Conservation (phyloP, 208 protist species). For the Herpetomonas tarakana region DNA sequence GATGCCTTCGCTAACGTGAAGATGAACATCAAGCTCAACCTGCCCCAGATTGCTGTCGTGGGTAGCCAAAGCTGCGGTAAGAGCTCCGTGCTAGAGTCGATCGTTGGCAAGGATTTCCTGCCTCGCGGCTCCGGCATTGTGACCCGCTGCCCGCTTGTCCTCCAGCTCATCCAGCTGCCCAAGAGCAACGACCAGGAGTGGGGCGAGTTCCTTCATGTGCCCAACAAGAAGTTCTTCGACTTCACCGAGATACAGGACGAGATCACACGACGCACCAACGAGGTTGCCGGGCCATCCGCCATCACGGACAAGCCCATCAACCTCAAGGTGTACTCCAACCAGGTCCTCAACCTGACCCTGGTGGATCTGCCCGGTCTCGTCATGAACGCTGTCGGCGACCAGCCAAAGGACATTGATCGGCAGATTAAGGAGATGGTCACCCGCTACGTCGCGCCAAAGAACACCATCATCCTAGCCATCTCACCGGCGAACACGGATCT, state of each 20-base stretch:
- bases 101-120: conserved; percentile 99
- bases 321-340: conserved; percentile 94
- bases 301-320: conserved; percentile 97
- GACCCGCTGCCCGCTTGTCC: conserved; percentile 98
- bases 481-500: conserved; percentile 99
- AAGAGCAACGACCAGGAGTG: conserved; percentile 60
- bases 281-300: conserved; percentile 92
- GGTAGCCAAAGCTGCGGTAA: conserved; percentile 97
- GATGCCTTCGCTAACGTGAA: conserved; percentile 92
- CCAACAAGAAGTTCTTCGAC: conserved; percentile 92
- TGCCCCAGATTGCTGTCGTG: conserved; percentile 99
- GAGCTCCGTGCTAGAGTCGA: conserved; percentile 98
- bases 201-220: conserved; percentile 89
- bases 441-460: conserved; percentile 94
- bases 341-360: conserved; percentile 98
- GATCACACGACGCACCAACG: conserved; percentile 96
- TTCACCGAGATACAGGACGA: conserved; percentile 96
- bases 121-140: conserved; percentile 99
- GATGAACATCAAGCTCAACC: conserved; percentile 93
- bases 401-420: conserved; percentile 97
- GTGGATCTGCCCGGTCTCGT: conserved; percentile 99
- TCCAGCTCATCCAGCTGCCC: conserved; percentile 96
- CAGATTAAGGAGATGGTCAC: conserved; percentile 98
- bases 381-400: conserved; percentile 98
- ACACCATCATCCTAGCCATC: conserved; percentile 99